Evolutionary conservation across 1,284 basidiomycete genomes (phyloP), one percentile per base, ranked within the genome.

Genomic region (Exobasidium cylindrosporum): DNA sequence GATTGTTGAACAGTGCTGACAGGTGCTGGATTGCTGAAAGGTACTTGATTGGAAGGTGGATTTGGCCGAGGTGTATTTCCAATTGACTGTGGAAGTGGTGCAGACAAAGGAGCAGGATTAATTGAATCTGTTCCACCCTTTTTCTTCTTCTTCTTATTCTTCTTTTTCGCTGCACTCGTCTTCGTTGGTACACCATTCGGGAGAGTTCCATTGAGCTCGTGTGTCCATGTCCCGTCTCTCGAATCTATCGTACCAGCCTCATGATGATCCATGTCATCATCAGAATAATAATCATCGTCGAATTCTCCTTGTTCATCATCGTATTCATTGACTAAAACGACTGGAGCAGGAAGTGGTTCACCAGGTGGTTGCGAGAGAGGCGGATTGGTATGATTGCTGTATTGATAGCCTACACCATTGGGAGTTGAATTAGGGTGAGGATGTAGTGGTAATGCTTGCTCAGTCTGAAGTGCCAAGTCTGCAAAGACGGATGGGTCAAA

Each of bases 61-160:
- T 72, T 52, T 14, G 21, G 21, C 58, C 62, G 26, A 59, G 70
- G 46, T 65, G 60, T 21, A 60, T 64, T 47, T 44, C 29, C 40
- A 62, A 63, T 43, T 58, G 65, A 60, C 63, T n/a, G 62, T 28
- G 62, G 62, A 54, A 63, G 80, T 62, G 81, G 77, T 49, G 72
- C 76, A 28, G 74, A 76, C 31, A 73, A 71, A 58, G 76, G 76
- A 56, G 72, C 73, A 50, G 69, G 69, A 49, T 65, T 82, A 31
- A 72, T 72, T 29, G 74, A 74, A 11, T 67, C 63, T 45, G 54
- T 59, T 14, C 23, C 14, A 23, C 70, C 69, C 43, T 70, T 72
- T 78, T 84, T 84, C 81, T 83, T 84, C 77, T 85, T 85, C 77
- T 84, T 85, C 69, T 84, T 84, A 60, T 72, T 78, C 58, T 73